Evolutionary conservation across 176 grass and related monocot species (phyloP), one percentile per base, ranked within the genome.

Genomic region (Puya raimondii): DNA sequence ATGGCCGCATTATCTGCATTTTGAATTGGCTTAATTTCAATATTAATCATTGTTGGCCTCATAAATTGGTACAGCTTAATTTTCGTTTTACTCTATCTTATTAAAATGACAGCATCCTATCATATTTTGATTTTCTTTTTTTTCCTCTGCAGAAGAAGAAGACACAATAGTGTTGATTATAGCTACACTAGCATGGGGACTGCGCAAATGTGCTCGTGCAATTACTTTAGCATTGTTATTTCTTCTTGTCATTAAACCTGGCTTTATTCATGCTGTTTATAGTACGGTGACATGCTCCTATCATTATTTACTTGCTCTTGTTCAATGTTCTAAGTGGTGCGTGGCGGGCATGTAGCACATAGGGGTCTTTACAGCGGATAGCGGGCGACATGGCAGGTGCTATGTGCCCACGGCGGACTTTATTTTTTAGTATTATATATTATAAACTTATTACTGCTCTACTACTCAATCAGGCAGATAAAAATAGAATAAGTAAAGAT

Each of bases 191-290:
- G 93, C 88, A 73, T 96, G 93, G 93, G 86, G 84, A 66, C 76
- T 96, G 53, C 93, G 93, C 59, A 96, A 96, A 80, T 83, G 82
- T 80, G 92, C 93, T 23, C 93, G 93, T 64, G 81, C 88, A 80
- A 92, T 96, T 49, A 92, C 88, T 78, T 86, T 96, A 68, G 76
- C 80, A n/a, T 65, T 96, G 70, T 77, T 96, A 47, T 96, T 96
- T 87, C 88, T 96, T 64, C 88, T 96, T 74, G 93, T 87, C 70
- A 89, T 96, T 66, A 92, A 92, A 85, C 86, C 79, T 83, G 93
- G 93, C 73, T 91, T 92, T 74, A 87, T 96, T 87, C 86, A 92
- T 90, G 93, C 88, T 79, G 81, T 85, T 81, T 96, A 96, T 68
- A 89, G 93, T 96, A 92, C 78, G 88, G 74, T 89, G 88, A 85